A percentile compares a stretch with the other conserved stretches of the same genome.
These are phyloP conservation scores for Sapria himalayana DNA, from an alignment of 345 rosid genomes.

Conservation along the genomic window DNA sequence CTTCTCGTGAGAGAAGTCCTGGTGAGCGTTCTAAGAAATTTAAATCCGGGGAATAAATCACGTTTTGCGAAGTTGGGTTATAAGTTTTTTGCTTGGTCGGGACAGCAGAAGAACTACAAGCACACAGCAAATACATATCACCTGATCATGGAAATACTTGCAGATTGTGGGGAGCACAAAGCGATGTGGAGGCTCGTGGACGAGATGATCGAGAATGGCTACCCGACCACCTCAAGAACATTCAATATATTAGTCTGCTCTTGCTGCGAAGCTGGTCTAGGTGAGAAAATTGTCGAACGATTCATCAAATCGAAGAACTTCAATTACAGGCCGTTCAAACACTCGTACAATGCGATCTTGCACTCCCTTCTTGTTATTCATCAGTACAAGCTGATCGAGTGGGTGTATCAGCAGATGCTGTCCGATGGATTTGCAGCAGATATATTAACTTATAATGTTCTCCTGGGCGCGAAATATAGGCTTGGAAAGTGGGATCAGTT, in stretches of 20 bases:
- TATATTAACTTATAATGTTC: slow-evolving; percentile 43
- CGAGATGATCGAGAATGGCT: slow-evolving; percentile 64
- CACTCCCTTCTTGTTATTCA: slow-evolving; percentile 28
- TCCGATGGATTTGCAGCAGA: slow-evolving; percentile 39
- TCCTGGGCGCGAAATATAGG: slow-evolving; percentile 55
- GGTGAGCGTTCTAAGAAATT: slow-evolving; percentile 33
- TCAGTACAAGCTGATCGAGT: slow-evolving; percentile 63
- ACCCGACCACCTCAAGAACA: slow-evolving; percentile 54
- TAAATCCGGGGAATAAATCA: slow-evolving; percentile 21
- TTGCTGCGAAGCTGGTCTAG: slow-evolving; percentile 58
- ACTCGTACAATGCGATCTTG: slow-evolving; percentile 64
- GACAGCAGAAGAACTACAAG: slow-evolving; percentile 34
- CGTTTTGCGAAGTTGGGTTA: slow-evolving; percentile 48
- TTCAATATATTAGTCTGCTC: slow-evolving; percentile 69
- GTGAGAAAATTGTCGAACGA: slow-evolving; percentile 48
- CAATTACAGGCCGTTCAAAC: slow-evolving; percentile 50
- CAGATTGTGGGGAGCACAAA: slow-evolving; percentile 57
- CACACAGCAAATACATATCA: slow-evolving; percentile 47
- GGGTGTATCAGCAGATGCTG: slow-evolving; percentile 69
- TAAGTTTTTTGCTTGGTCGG: slow-evolving; percentile 60
- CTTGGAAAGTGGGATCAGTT: slow-evolving; percentile 51
- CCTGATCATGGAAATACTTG: slow-evolving; percentile 62
- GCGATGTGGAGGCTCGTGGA: slow-evolving; percentile 85
- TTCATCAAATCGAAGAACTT: slow-evolving; percentile 63
- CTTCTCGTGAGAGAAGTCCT: slow-evolving; percentile 72